phyloP scores from a whole-genome alignment of 2,329 filamentous ascomycete genomes.

The Hypoxylon sp. region DNA sequence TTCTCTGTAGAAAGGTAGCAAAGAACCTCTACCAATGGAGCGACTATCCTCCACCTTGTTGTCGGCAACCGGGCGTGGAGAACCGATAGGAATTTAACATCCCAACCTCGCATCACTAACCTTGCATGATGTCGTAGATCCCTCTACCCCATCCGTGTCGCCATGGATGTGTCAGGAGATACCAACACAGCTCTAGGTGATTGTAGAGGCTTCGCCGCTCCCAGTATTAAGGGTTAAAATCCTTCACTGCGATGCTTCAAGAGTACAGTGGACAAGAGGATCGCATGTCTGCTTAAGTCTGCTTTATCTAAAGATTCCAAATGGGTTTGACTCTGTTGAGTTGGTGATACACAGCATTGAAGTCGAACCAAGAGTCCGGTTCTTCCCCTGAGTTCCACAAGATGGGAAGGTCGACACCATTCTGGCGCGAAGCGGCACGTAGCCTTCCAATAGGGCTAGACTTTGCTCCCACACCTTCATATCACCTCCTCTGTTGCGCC shows the following conservation, averaged over 20 bases:
- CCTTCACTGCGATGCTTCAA: conserved; percentile 8
- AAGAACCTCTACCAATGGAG: neutral
- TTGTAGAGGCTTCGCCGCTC: conserved; percentile 21
- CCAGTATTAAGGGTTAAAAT: conserved; percentile 23
- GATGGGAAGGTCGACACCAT: conserved; percentile 21
- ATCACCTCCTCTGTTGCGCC: neutral
- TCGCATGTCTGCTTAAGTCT: neutral
- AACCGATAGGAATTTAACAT: neutral
- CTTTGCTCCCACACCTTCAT: neutral
- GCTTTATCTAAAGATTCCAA: conserved; percentile 6
- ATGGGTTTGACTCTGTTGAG: neutral
- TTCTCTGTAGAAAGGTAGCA: neutral
- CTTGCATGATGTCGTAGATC: conserved; percentile 7
- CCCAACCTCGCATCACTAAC: conserved; percentile 3
- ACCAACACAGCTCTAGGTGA: conserved; percentile 4
- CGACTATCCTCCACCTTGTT: neutral
- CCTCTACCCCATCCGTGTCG: conserved; percentile 24
- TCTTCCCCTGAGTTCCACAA: conserved; percentile 13
- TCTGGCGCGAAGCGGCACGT: conserved; percentile 12
- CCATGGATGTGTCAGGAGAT: conserved; percentile 17
- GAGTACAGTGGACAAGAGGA: neutral
- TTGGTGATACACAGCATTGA: conserved; percentile 5
- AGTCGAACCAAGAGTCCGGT: conserved; percentile 14
- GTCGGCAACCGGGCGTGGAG: neutral
- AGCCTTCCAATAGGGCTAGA: conserved; percentile 25